Base-by-base conservation (phyloP, 1,139 yeast genomes). In the Candida dubliniensis region DNA sequence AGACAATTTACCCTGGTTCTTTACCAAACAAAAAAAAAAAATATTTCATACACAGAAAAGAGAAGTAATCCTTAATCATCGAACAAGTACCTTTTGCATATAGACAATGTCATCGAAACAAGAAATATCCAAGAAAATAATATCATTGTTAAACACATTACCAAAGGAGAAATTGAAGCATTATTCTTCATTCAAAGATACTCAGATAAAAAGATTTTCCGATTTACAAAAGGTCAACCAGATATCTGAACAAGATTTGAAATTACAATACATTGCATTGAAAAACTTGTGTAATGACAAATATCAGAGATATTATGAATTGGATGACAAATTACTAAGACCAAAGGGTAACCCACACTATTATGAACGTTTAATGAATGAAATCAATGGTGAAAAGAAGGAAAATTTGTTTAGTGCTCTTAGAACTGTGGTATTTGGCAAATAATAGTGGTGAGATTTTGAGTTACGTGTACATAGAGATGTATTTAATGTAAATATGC, bases 281-380 rank as follows among this genome's bases (percentile, higher is more conserved):
- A 71, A 82, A 43, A 80, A 77, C 54, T 65, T 86, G 51, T 76
- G 76, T 44, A 76, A 74, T 51, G 83, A 82, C 60, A 82, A 82
- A 58, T 84, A 83, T 67, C 75, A 72, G 57, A 76, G 78, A 49
- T 79, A 81, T 57, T 86, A 85, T 60, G 69, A 76, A 51, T 73
- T 83, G 32, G 84, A 82, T 47, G 85, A 82, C 42, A 84, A 85
- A 61, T 65, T 90, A 50, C 66, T 80, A 56, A 73, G 66, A 53
- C 97, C 97, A 27, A 82, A 84, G 58, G 96, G 96, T 1, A 87
- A 89, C 61, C 91, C 96, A 2, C 67, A 76, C 40, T 90, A 90
- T 59, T 90, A 90, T 59, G 76, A 73, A 35, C 76, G 95, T 57
- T 72, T 90, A 44, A 57, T 85, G 66, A 72, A 76, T 39, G 96